Base-by-base conservation (phyloP, 306 rosid species). In the Crotalaria pallida region DNA sequence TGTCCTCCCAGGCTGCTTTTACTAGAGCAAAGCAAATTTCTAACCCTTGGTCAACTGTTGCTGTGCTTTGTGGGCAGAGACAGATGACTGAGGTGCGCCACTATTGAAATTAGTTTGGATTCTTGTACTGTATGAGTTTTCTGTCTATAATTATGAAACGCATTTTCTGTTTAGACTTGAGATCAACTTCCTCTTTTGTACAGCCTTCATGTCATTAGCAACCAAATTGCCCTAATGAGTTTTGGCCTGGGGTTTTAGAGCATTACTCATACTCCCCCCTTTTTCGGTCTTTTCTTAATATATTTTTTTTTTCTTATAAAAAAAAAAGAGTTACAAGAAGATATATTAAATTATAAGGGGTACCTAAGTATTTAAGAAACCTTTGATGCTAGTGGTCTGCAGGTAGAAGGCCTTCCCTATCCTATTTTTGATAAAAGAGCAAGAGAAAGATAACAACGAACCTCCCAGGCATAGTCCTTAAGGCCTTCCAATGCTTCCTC, bases 51-150 rank as follows among this genome's bases (percentile, higher is more conserved):
- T 82, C 95, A 9, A 82, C 90, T 1, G 92, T 87, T 55, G 99
- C 85, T 58, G 81, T 94, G 40, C 87, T 94, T 22, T 91, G 96
- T 29, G 99, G 99, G 69, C 96, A 88, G 81, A 94, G 84, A 79
- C 91, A 88, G 72, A 90, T 94, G 97, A n/a, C 97, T 13, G 99
- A 94, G 97, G 99, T 94, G 52, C 7, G 71, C 24, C 44, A 47
- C 44, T 16, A 38, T 40, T 36, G 18, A 33, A 10, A 10, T 69
- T 19, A 38, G 41, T 51, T 23, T 38, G 17, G 5, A 53, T 51
- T 51, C 11, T 2, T 34, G n/a, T n/a, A n/a, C n/a, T 52, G 36
- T 7, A 9, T 34, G 3, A 7, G 12, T 11, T 22, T 22, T 52
- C 4, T 23, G 13, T 31, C 53, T 15, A 36, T 59, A 18, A 18